These are phyloP conservation scores for Coemansia sp. DNA, from an alignment of 192 early-diverging fungal species.

Conservation along the genomic window DNA sequence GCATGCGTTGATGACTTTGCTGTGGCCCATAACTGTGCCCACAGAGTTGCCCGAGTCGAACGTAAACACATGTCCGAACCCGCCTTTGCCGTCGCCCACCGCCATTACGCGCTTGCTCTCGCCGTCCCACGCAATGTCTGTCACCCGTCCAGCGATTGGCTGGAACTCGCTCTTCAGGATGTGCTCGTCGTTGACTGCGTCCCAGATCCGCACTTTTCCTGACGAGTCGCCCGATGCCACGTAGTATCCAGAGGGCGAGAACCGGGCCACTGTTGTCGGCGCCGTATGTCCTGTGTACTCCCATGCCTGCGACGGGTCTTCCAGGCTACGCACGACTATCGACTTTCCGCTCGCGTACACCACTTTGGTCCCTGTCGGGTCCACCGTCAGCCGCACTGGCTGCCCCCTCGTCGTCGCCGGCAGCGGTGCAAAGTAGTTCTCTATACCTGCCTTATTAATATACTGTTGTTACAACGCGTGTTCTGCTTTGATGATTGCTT, in stretches of 20 bases:
- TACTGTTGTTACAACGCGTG: background rate
- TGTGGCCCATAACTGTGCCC: conserved; percentile 90
- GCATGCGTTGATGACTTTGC: conserved; percentile 83
- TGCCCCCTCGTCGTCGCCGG: conserved; percentile 81
- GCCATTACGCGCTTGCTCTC: conserved; percentile 97
- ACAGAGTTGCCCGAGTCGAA: conserved; percentile 87
- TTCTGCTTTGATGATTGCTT: conserved; percentile 10
- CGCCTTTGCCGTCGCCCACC: conserved; percentile 91
- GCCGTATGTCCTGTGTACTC: conserved; percentile 84
- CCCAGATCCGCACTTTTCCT: conserved; percentile 96
- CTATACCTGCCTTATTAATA: conserved; percentile 8
- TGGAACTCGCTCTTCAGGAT: conserved; percentile 82
- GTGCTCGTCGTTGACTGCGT: conserved; percentile 75
- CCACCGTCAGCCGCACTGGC: conserved; percentile 73
- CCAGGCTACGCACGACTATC: conserved; percentile 81
- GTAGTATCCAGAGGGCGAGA: conserved; percentile 91
- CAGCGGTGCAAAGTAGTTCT: conserved; percentile 63
- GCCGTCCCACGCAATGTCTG: conserved; percentile 90
- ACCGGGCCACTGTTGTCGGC: conserved; percentile 81
- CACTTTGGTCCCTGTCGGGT: conserved; percentile 80
- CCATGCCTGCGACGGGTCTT: conserved; percentile 28
- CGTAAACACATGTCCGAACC: conserved; percentile 86
- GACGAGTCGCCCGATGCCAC: conserved; percentile 89
- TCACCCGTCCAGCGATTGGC: conserved; percentile 74
- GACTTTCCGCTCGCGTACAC: conserved; percentile 89